Evolutionary conservation across 805 yeast genomes (phyloP), one percentile per base, ranked within the genome.

Genomic region (Wickerhamiella azymoides): DNA sequence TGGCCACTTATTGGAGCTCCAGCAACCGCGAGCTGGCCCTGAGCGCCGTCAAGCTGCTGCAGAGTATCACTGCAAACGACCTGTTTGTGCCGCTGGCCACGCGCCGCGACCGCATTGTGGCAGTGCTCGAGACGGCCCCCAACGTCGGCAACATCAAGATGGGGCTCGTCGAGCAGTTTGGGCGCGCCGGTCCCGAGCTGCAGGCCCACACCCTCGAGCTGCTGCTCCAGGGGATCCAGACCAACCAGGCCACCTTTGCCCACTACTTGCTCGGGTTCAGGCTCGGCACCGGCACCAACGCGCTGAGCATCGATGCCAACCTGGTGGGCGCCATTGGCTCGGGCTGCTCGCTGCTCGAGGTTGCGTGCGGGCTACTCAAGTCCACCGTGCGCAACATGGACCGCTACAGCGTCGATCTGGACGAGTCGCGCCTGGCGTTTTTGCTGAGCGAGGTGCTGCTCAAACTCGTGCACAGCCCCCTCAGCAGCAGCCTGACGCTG

Each of bases 191-290:
- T 6, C 33, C 33, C 16, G 33, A 11, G 33, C 16, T 30, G 9
- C 33, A 30, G 33, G 16, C 16, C 16, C 16, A 10, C 7, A n/a
- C n/a, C 16, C 33, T 30, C 33, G 33, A 30, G 16, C 16, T 30
- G 14, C 16, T 30, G 14, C 33, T 30, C 7, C 33, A 30, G 16
- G 33, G 33, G 3, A 11, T 30, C 8, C 14, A 13, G 14, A 11
- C 16, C 16, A 30, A 30, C 9, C 33, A 30, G 33, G 33, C 77
- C 5, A 70, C 79, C 0, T 70, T 81, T 1, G 66, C 89, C 1
- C 96, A 86, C 57, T 79, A 80, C 53, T 59, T 89, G 8, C 67
- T 89, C 1, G 97, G 97, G 0, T 85, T 78, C 60, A 77, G 74
- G 36, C 63, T 71, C 32, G 73, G 70, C 43, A 67, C 71, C 32